Conservation (phyloP, 768 basidiomycete genomes). For the Pulveroboletus sp. region DNA sequence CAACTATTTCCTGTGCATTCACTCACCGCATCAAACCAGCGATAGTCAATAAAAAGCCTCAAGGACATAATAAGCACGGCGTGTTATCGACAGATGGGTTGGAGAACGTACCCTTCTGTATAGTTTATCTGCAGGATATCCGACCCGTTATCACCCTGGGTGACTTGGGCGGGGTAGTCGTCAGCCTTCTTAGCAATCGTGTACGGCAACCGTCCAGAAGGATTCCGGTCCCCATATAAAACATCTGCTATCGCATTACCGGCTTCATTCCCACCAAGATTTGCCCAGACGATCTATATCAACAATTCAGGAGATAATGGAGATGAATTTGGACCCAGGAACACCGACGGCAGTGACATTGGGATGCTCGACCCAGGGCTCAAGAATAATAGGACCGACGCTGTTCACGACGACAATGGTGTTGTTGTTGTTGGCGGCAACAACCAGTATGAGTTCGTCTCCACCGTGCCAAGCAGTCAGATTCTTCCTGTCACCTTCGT, state of each 20-base stretch:
- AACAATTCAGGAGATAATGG: conserved; percentile 8
- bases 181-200: conserved; percentile 57
- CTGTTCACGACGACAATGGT: conserved; percentile 79
- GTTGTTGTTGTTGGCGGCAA: conserved; percentile 67
- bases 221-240: conserved; percentile 72
- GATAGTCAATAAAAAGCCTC: conserved; percentile 66
- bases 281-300: conserved; percentile 44
- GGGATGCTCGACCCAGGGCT: conserved; percentile 70
- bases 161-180: conserved; percentile 49
- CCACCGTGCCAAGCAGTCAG: conserved; percentile 37
- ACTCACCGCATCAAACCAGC: conserved; percentile 63
- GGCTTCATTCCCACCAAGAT: conserved; percentile 67
- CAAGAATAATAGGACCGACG: conserved; percentile 65
- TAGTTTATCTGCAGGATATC: conserved; percentile 52
- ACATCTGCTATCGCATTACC: conserved; percentile 76
- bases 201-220: conserved; percentile 65
- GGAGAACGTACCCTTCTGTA: conserved; percentile 40
- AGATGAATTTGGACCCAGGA: conserved; percentile 22
- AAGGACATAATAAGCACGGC: not conserved
- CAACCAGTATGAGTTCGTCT: conserved; percentile 42
- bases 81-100: too few relatives aligned
- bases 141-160: conserved; percentile 19
- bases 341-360: conserved; percentile 65
- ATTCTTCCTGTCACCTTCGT: conserved; percentile 37
- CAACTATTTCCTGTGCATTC: not conserved